These are phyloP conservation scores for Parmales sp. DNA, from an alignment of 108 stramenopile genomes.

Conservation along the genomic window DNA sequence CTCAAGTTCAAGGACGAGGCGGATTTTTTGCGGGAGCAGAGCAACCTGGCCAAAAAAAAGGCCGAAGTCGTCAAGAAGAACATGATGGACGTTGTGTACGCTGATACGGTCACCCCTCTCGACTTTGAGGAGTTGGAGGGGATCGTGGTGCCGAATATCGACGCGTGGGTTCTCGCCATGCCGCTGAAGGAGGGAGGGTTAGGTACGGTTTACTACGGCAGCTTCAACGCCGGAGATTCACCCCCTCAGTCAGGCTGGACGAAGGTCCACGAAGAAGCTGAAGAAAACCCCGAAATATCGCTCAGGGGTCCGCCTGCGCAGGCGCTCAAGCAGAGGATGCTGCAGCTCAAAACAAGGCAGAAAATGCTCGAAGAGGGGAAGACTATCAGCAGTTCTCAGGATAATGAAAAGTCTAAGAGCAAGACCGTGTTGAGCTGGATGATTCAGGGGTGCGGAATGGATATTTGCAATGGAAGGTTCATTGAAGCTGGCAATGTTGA, in stretches of 20 bases:
- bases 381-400: not conserved
- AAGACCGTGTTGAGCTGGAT: constrained; percentile 3
- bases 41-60: not conserved
- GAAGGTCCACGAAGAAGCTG: not conserved
- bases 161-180: not conserved
- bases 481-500: not conserved
- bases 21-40: constrained; percentile 9
- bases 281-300: not conserved
- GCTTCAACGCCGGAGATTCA: not conserved
- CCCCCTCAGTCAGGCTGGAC: not conserved
- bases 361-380: not conserved
- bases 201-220: constrained; percentile 1
- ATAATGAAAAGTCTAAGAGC: not conserved
- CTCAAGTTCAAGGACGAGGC: constrained; percentile 7
- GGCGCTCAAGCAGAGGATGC: not conserved
- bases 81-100: not conserved
- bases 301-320: not conserved
- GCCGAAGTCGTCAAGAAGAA: not conserved
- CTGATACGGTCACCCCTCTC: not conserved
- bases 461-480: not conserved
- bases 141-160: not conserved
- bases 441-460: not conserved
- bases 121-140: constrained; percentile 12
- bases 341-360: not conserved
- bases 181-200: not conserved